Evolutionary conservation across 768 basidiomycete species (phyloP), one percentile per base, ranked within the genome.

Genomic region (Mycena venus): DNA sequence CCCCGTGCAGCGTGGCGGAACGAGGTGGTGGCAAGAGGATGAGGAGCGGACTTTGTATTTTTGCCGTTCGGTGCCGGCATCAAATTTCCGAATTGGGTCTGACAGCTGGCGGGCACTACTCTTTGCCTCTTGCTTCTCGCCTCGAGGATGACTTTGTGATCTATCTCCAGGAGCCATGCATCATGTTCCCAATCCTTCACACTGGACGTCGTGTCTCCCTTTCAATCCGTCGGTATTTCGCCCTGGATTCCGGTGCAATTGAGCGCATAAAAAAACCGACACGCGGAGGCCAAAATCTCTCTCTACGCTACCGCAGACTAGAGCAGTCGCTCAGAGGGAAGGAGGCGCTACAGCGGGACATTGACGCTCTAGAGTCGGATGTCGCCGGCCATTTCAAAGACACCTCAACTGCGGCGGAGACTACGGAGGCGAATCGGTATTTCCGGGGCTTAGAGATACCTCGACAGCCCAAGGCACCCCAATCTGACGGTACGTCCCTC

Each of bases 381-480:
- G 27, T 69, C 79, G 23, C 49, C 67, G 19, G 29, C 62, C 53
- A 65, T 78, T 15, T 65, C 63, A 19, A 17, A 62, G 47, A 38
- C 4, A 19, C 75, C 36, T 65, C 68, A 27, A 61, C 62, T 19
- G 27, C 44, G 25, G n/a, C 53, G 31, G 34, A 3, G 63, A 67
- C 69, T 23, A 71, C 69, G 59, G 21, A 61, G 31, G 47, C 42
- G 34, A 44, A 76, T 75, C 56, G 38, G 62, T 51, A 36, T 7
- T 92, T 93, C 77, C 80, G 82, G 76, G 93, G 93, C 4, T 84
- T 92, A 17, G 80, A 86, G 31, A 83, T 96, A 74, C 94, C 95
- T 3, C 84, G 89, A 74, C 83, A 89, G 70, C 95, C 95, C 0
- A 86, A 82, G 53, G 86, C 89, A 2, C 95, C 94, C 3, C 88